A percentile compares a stretch with the other conserved stretches of the same genome.
These are phyloP conservation scores for Leccinum sublutescens DNA, from an alignment of 768 basidiomycete genomes.

Conservation along the genomic window DNA sequence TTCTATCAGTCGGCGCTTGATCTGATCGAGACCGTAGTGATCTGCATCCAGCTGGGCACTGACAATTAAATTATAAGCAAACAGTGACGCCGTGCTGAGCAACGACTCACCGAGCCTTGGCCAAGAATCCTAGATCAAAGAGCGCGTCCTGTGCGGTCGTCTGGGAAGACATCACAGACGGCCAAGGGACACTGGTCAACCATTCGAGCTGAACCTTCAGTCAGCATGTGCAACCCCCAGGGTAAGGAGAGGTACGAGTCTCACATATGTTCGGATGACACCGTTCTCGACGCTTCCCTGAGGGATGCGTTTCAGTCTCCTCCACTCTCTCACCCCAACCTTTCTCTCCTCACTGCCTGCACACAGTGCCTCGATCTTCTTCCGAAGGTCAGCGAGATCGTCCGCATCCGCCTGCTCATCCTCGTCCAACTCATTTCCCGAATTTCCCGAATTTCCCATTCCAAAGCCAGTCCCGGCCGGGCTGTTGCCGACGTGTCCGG, in stretches of 20 bases:
- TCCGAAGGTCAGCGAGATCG: conserved; percentile 69
- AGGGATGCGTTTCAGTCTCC: conserved; percentile 82
- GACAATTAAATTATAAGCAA: neutral
- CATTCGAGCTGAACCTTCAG: conserved; percentile 63
- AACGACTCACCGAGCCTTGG: conserved; percentile 52
- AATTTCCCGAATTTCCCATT: conserved; percentile 6
- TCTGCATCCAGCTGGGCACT: conserved; percentile 78
- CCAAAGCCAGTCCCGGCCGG: conserved; percentile 24
- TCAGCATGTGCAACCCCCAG: conserved; percentile 7
- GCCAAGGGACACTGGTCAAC: conserved; percentile 86
- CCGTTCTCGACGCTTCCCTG: conserved; percentile 89
- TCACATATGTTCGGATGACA: conserved; percentile 79
- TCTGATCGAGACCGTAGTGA: conserved; percentile 89
- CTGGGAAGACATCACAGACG: conserved; percentile 35
- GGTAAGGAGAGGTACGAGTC: conserved; percentile 25
- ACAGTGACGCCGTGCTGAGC: neutral
- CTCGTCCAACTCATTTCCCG: conserved; percentile 60
- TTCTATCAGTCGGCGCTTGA: conserved; percentile 89
- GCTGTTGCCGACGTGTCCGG: conserved; percentile 16
- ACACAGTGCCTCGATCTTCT: conserved; percentile 72
- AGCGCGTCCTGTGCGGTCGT: conserved; percentile 36
- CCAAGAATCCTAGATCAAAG: conserved; percentile 57
- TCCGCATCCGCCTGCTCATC: conserved; percentile 81
- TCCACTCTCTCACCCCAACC: conserved; percentile 80
- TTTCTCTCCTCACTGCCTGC: conserved; percentile 77